Evolutionary conservation across 2,329 filamentous ascomycete species (phyloP), one percentile per base, ranked within the genome.

Genomic region (Botryotinia globosa): DNA sequence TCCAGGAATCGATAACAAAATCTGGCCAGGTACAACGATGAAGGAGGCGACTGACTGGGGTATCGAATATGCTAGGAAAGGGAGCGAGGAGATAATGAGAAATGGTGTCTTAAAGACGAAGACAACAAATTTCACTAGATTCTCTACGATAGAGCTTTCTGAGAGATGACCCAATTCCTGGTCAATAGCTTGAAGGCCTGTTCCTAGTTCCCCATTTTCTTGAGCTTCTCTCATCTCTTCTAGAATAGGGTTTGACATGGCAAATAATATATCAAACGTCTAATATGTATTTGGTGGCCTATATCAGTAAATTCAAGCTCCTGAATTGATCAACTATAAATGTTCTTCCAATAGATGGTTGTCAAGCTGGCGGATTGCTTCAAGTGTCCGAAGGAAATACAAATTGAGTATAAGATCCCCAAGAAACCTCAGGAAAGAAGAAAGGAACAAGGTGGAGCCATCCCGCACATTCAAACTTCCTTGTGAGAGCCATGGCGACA

Each of bases 51-150:
- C 22, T 56, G 45, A n/a, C 34, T 42, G 4, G 8, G 64, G 64
- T 2, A 25, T 16, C 10, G 34, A 42, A 9, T 3, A 22, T 16
- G 39, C 0, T 16, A 67, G 48, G 5, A 42, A 37, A 7, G 5
- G 16, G 25, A 42, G 18, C 45, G 25, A 54, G 9, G 25, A 39
- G 16, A 56, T 29, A 6, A 67, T 22, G 4, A 6, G 12, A 34
- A 37, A 42, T 54, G 34, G 48, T 29, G 14, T 14, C 9, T 39
- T 66, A 0, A 66, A n/a, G 16, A 22, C 2, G 18, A n/a, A n/a
- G 10, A 0, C 6, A n/a, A 61, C 16, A 37, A 18, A 4, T 0
- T 0, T n/a, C 12, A 12, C 25, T n/a, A 37, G 34, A 10, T 25
- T 61, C 0, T 14, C 1, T 14, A 61, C 1, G 20, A 25, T 25